phyloP scores from a whole-genome alignment of 768 basidiomycete species.

The Lyophyllum atratum region DNA sequence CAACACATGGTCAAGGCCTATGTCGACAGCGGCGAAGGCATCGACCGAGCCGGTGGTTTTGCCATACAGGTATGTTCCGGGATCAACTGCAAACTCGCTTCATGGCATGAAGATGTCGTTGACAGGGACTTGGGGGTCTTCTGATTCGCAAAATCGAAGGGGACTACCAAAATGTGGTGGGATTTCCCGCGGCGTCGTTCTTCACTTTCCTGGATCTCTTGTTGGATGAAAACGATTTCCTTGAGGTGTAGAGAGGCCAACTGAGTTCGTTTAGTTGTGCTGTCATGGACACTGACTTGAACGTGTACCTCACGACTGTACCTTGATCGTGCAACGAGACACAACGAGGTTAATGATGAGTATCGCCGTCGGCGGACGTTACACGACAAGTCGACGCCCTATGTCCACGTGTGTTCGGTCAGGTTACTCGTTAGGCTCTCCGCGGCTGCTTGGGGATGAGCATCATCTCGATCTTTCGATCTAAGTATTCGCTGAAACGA shows the following conservation, averaged over 20 bases:
- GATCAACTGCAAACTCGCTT: background rate
- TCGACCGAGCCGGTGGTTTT: conserved; percentile 91
- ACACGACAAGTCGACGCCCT: background rate
- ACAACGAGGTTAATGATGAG: background rate
- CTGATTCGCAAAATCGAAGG: conserved; percentile 87
- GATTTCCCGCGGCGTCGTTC: conserved; percentile 89
- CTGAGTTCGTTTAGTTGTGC: background rate
- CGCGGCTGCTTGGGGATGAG: no score
- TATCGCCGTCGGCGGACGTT: background rate
- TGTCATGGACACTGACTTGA: background rate
- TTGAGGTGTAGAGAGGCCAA: conserved; percentile 38
- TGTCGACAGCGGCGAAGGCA: conserved; percentile 81
- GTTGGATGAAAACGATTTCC: conserved; percentile 79
- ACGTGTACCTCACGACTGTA: background rate
- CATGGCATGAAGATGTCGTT: background rate
- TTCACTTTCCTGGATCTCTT: conserved; percentile 72
- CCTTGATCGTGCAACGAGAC: background rate
- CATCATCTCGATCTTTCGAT: background rate
- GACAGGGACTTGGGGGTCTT: conserved; percentile 77
- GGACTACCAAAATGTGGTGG: conserved; percentile 88
- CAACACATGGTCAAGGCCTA: conserved; percentile 70
- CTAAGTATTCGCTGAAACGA: background rate
- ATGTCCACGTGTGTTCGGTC: background rate
- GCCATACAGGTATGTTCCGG: conserved; percentile 73
- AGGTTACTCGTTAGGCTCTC: background rate